A percentile compares a stretch with the other conserved stretches of the same genome.
Evolutionary conservation across 2,329 filamentous ascomycete genomes (phyloP).

Genomic region (Penicillium oxalicum): DNA sequence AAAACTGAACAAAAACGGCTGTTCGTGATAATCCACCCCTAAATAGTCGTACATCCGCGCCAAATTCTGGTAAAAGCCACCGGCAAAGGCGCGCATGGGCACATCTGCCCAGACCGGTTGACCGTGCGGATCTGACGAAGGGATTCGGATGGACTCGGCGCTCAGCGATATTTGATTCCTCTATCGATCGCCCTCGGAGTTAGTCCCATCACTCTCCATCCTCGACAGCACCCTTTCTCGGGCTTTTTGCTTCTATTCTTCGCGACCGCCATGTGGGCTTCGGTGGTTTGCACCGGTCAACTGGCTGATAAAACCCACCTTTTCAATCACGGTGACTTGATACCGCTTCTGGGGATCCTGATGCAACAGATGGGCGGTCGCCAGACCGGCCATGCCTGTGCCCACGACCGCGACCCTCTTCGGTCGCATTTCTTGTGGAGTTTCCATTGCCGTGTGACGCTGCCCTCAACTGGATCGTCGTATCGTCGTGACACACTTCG

Average conservation of each 20-base stretch:
- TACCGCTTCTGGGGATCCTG: conserved; percentile 38
- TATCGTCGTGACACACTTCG: not conserved
- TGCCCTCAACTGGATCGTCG: not conserved
- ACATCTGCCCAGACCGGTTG: conserved; percentile 39
- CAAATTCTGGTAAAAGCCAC: conserved; percentile 52
- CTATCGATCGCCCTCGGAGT: conserved; percentile 19
- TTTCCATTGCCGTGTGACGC: conserved; percentile 1
- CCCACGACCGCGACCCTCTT: conserved; percentile 43
- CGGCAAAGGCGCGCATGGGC: conserved; percentile 49
- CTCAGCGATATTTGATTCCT: conserved; percentile 42
- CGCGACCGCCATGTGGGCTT: no score
- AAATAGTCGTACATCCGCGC: conserved; percentile 53
- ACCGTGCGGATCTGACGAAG: conserved; percentile 10
- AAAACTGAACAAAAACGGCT: conserved; percentile 52
- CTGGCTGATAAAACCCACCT: conserved; percentile 27
- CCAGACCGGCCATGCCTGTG: conserved; percentile 46
- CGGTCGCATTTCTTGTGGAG: not conserved
- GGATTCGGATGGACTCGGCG: conserved; percentile 34
- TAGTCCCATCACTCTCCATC: not conserved
- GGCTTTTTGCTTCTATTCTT: no score
- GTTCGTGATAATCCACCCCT: conserved; percentile 44
- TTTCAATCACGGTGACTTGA: conserved; percentile 43
- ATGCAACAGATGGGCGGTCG: conserved; percentile 42
- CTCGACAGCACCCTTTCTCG: not conserved
- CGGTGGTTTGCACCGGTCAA: not conserved